phyloP scores from a whole-genome alignment of 331 rosid genomes.

The Malus hybrid region DNA sequence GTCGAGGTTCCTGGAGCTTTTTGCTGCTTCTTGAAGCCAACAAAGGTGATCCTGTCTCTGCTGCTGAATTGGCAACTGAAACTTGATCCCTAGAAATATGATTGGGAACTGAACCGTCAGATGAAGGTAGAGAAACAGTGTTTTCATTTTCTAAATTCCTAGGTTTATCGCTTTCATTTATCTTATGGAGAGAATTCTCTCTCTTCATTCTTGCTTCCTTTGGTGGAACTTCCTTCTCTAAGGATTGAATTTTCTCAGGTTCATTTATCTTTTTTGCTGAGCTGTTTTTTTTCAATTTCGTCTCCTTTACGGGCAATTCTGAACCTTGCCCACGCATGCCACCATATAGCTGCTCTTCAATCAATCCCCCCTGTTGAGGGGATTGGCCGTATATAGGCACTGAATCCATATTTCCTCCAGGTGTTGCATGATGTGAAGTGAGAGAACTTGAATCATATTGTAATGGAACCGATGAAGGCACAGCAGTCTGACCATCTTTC shows the following conservation, averaged over 20 bases:
- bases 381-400: slow-evolving; percentile 13
- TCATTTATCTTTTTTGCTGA: slow-evolving; percentile 21
- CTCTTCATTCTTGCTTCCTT: slow-evolving; percentile 30
- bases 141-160: slow-evolving; percentile 20
- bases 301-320: slow-evolving; percentile 16
- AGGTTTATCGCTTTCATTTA: slow-evolving; percentile 22
- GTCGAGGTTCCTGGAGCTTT: slow-evolving; percentile 24
- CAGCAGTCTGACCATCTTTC: slow-evolving; percentile 22
- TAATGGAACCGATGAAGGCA: slow-evolving; percentile 21
- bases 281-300: slow-evolving; percentile 29
- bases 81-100: slow-evolving; percentile 21
- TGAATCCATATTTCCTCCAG: slow-evolving; percentile 21
- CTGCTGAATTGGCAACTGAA: slow-evolving; percentile 14
- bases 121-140: slow-evolving; percentile 18
- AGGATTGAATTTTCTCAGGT: slow-evolving; percentile 19
- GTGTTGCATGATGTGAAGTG: slow-evolving; percentile 10
- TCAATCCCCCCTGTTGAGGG: slow-evolving; percentile 23
- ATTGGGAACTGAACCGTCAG: slow-evolving; percentile 18
- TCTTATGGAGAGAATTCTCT: slow-evolving; percentile 35
- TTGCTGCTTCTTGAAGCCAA: slow-evolving; percentile 21
- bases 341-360: slow-evolving; percentile 14
- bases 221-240: slow-evolving; percentile 21
- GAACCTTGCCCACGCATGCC: slow-evolving; percentile 22
- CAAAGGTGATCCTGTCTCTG: slow-evolving; percentile 19
- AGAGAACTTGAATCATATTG: slow-evolving; percentile 19